These are phyloP conservation scores for Butyriboletus loyo DNA, from an alignment of 768 basidiomycete species.

Conservation along the genomic window DNA sequence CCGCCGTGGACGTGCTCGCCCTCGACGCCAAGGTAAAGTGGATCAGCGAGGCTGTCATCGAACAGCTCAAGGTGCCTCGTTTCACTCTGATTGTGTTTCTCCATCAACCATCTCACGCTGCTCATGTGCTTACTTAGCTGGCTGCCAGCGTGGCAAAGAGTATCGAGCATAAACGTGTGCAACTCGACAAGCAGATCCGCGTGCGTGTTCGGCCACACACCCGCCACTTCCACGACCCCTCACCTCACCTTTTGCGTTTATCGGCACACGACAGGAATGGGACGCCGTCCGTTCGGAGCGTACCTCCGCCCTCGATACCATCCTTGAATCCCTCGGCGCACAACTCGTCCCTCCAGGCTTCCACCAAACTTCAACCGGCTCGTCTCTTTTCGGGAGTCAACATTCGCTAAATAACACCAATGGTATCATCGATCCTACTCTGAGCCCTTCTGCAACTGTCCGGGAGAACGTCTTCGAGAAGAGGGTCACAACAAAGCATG, in stretches of 20 bases:
- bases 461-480: constrained; percentile 20
- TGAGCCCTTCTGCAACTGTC: constrained; percentile 32
- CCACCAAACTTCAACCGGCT: constrained; percentile 60
- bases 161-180: constrained; percentile 67
- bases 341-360: constrained; percentile 79
- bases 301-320: constrained; percentile 58
- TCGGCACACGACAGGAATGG: constrained; percentile 54
- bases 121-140: constrained; percentile 43
- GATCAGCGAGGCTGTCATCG: constrained; percentile 69
- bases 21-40: constrained; percentile 79
- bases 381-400: constrained; percentile 81
- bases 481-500: constrained; percentile 18
- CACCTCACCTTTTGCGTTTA: background rate
- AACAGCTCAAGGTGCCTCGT: constrained; percentile 68
- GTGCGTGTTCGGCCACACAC: constrained; percentile 36
- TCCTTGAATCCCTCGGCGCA: constrained; percentile 68
- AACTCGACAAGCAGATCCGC: constrained; percentile 58
- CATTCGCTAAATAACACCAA: constrained; percentile 45
- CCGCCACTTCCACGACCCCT: background rate
- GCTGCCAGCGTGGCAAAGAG: constrained; percentile 71
- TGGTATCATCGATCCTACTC: constrained; percentile 38
- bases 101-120: background rate
- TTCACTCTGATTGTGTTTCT: background rate
- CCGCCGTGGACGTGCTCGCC: constrained; percentile 67
- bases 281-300: constrained; percentile 60